phyloP scores from a whole-genome alignment of 2,329 filamentous ascomycete genomes.

The Aspergillus fumigatus region DNA sequence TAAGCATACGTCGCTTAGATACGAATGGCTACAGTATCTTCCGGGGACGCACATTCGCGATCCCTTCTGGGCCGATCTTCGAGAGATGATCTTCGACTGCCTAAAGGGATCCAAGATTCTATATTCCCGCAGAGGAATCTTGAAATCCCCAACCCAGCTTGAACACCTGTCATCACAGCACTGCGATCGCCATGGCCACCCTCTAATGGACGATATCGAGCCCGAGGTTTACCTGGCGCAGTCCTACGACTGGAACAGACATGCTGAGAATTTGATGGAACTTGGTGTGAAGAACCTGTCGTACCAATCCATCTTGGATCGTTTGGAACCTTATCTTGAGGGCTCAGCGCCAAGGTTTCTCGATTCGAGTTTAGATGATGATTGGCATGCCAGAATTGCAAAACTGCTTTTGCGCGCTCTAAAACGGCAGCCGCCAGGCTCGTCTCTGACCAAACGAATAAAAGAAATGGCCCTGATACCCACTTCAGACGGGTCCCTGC shows the following conservation, averaged over 20 bases:
- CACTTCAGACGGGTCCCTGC: not conserved
- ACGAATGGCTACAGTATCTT: constrained; percentile 4
- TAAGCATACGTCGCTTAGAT: not conserved
- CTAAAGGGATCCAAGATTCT: constrained; percentile 1
- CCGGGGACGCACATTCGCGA: not conserved
- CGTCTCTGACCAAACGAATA: not conserved
- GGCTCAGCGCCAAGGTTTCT: not conserved
- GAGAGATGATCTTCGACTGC: constrained; percentile 2
- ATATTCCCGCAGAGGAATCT: not conserved
- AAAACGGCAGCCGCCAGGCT: not conserved
- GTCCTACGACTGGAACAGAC: not conserved
- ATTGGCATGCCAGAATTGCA: constrained; percentile 4
- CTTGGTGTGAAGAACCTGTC: constrained; percentile 1
- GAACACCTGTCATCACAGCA: not conserved
- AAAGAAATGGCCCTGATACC: too few species aligned
- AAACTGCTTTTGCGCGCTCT: not conserved
- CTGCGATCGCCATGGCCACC: not conserved
- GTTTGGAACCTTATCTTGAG: not conserved
- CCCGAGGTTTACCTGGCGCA: constrained; percentile 1
- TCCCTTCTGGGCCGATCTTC: constrained; percentile 2
- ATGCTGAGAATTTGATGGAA: not conserved
- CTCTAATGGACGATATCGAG: constrained; percentile 1
- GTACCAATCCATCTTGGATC: not conserved
- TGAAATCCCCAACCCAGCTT: not conserved
- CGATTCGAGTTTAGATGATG: not conserved